Conservation (phyloP, 225 moss, liverwort and hornwort species). For the Physcomitrellopsis africana region DNA sequence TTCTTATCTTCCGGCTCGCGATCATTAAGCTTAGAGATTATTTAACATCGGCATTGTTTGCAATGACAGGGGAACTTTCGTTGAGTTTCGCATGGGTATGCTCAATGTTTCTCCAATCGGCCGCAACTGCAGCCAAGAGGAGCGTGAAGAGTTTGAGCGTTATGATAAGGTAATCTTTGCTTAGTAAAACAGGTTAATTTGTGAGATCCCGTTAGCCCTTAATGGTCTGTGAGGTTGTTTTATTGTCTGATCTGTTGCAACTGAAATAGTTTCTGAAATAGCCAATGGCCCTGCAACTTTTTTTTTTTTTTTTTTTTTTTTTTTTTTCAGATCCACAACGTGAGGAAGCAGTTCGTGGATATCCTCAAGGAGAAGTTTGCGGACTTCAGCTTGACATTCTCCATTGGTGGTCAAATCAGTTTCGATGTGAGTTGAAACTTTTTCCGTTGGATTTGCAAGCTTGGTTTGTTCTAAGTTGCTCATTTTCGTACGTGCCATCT, state of each 20-base stretch:
- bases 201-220: too few species aligned
- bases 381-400: slow-evolving; percentile 73
- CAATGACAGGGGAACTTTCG: slow-evolving; percentile 78
- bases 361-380: slow-evolving; percentile 80
- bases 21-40: not conserved
- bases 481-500: not conserved
- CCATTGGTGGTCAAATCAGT: slow-evolving; percentile 97
- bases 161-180: slow-evolving; percentile 74
- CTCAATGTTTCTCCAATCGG: slow-evolving; percentile 91
- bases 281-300: not conserved
- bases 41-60: not conserved
- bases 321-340: slow-evolving; percentile 73
- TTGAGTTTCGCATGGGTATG: slow-evolving; percentile 98
- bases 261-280: not conserved
- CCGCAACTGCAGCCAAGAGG: slow-evolving; percentile 92
- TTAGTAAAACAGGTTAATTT: not conserved
- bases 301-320: slow-evolving; percentile 19
- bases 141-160: slow-evolving; percentile 84
- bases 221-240: not conserved
- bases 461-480: not conserved
- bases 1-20: not conserved
- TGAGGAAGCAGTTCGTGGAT: slow-evolving; percentile 81
- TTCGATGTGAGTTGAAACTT: slow-evolving; percentile 74
- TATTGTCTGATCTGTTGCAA: not conserved
- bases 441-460: not conserved